A percentile compares a stretch with the other conserved stretches of the same genome.
Evolutionary conservation across 139 green algal species (phyloP).

Genomic region (Cymbomonas tetramitiformis): DNA sequence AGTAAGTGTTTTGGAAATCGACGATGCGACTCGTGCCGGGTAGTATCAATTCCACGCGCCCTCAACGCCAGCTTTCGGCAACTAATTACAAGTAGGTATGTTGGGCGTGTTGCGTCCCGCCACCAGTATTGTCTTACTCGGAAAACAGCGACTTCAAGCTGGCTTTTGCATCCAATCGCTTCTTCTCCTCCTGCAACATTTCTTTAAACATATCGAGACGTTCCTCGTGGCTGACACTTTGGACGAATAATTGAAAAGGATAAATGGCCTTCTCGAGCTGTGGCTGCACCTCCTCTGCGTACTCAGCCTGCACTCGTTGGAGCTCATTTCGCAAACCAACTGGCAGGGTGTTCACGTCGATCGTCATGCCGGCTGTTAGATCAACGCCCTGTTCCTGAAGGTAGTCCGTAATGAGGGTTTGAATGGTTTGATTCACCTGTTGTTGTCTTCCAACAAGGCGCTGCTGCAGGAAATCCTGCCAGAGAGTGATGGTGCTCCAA

Average conservation of each 20-base stretch:
- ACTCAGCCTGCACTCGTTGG: constrained; percentile 2
- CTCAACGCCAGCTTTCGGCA: too few species aligned
- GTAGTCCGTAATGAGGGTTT: constrained; percentile 1
- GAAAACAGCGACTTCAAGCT: constrained; percentile 4
- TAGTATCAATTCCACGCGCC: too few species aligned
- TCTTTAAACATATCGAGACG: constrained; percentile 7
- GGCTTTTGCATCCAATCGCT: neutral
- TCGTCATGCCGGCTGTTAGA: neutral
- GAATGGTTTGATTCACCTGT: neutral
- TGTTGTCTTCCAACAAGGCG: neutral
- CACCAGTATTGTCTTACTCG: too few species aligned
- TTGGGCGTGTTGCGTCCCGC: too few species aligned
- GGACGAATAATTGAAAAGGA: neutral
- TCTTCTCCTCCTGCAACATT: constrained; percentile 1
- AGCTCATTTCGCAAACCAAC: constrained; percentile 5
- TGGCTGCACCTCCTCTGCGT: constrained; percentile 2
- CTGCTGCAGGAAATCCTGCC: constrained; percentile 3
- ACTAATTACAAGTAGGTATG: too few species aligned
- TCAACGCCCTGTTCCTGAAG: neutral
- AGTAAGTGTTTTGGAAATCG: too few species aligned
- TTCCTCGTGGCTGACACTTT: neutral
- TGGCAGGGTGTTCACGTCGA: constrained; percentile 2
- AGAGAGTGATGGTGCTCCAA: constrained; percentile 6
- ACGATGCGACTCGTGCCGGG: too few species aligned
- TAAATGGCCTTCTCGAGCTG: neutral